Base-by-base conservation (phyloP, 257 asterid genomes). In the Ligustrum vulgare region DNA sequence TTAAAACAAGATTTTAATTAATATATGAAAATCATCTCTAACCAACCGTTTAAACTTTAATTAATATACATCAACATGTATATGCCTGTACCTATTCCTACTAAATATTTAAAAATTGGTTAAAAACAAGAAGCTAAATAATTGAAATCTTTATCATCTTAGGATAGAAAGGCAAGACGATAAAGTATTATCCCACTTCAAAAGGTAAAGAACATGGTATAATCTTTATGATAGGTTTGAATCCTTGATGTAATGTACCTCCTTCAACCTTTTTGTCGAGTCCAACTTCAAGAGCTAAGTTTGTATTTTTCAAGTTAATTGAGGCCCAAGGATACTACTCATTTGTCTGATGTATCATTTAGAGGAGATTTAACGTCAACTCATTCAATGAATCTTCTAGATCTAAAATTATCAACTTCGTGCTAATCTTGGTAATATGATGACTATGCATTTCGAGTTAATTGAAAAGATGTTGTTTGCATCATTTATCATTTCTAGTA, bases 201-300 rank as follows among this genome's bases (percentile, higher is more conserved):
- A 60, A 23, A 60, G 67, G 32, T 60, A 60, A 60, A 60, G 67
- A 60, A 60, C 10, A 60, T 22, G 67, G 67, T 22, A 60, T 60
- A 60, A 60, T 60, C 67, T 60, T 60, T 60, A 25, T 23, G 67
- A 23, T 3, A 22, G 67, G 8, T 3, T 23, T 60, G 67, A 13
- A 60, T 16, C 18, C 5, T 23, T 10, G 67, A 60, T 60, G 67
- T 23, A 60, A 39, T 39, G 47, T 37, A 8, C 45, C 31, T 28
- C 45, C 45, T 8, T 37, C 45, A 8, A 37, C 16, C 66, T 22
- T 25, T 25, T 25, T 11, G 15, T 22, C 9, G 32, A 58, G 66
- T 58, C 25, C 62, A 51, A 51, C 25, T 51, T 51, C 62, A 51
- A 18, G 9, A 51, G 13, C n/a, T 45, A 45, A 3, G 54, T 45